Percentiles rank a stretch among this genome's conserved stretches.
Evolutionary conservation across 2,329 filamentous ascomycete species (phyloP).

Genomic region (Arachnopeziza araneosa): DNA sequence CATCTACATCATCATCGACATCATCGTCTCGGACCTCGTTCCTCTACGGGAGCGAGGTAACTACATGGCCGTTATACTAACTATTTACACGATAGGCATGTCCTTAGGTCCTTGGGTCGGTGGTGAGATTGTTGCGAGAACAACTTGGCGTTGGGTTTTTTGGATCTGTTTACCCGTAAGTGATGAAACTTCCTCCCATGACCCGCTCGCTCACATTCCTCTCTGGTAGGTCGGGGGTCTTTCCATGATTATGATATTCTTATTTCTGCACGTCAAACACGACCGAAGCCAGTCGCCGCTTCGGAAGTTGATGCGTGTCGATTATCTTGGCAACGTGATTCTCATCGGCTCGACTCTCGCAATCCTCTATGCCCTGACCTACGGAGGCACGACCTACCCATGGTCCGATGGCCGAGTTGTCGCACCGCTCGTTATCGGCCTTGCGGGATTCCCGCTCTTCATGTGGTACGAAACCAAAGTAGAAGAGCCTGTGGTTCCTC

Average conservation of each 20-base stretch:
- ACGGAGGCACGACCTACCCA: conserved; percentile 37
- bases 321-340: conserved; percentile 56
- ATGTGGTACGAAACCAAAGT: conserved; percentile 27
- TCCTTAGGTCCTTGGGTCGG: conserved; percentile 36
- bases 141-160: conserved; percentile 33
- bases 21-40: conserved; percentile 46
- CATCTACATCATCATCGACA: conserved; percentile 39
- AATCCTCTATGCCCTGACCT: conserved; percentile 46
- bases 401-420: conserved; percentile 39
- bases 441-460: conserved; percentile 35
- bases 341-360: conserved; percentile 53
- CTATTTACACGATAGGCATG: conserved; percentile 37
- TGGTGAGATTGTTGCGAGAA: conserved; percentile 35
- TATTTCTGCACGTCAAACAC: conserved; percentile 11
- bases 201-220: too few relatives aligned
- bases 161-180: conserved; percentile 14
- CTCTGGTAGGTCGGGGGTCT: conserved; percentile 15
- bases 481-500: conserved; percentile 8
- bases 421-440: conserved; percentile 39
- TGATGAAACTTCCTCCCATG: too few relatives aligned
- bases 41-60: conserved; percentile 41
- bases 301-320: conserved; percentile 34
- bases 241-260: conserved; percentile 1
- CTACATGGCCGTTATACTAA: conserved; percentile 35
- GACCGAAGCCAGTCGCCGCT: not conserved